phyloP scores from a whole-genome alignment of 2,329 filamentous ascomycete genomes.

The Venturia aucupariae region DNA sequence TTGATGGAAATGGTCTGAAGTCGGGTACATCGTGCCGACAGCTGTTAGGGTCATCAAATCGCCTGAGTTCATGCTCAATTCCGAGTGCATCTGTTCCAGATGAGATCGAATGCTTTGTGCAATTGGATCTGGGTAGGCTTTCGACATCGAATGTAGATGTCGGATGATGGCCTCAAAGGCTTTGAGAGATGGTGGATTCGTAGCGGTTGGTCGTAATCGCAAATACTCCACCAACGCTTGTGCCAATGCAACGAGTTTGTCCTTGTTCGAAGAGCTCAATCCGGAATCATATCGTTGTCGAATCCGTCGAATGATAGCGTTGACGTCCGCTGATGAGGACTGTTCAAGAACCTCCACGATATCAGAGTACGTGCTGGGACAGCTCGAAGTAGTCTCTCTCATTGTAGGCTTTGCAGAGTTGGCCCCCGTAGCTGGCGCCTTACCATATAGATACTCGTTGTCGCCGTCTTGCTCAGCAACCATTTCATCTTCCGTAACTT shows the following conservation, averaged over 20 bases:
- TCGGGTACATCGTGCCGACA: slow-evolving; percentile 77
- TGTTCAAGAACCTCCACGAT: slow-evolving; percentile 56
- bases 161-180: slow-evolving; percentile 73
- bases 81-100: slow-evolving; percentile 47
- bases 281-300: slow-evolving; percentile 88
- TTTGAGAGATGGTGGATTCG: slow-evolving; percentile 46
- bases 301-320: slow-evolving; percentile 78
- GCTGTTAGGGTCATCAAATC: slow-evolving; percentile 80
- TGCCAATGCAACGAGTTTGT: slow-evolving; percentile 63
- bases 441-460: slow-evolving; percentile 16
- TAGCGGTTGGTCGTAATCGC: slow-evolving; percentile 34
- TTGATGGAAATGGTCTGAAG: slow-evolving; percentile 94
- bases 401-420: slow-evolving; percentile 60
- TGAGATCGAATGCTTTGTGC: slow-evolving; percentile 68
- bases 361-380: slow-evolving; percentile 68
- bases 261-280: slow-evolving; percentile 75
- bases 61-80: slow-evolving; percentile 49
- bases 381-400: slow-evolving; percentile 50
- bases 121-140: slow-evolving; percentile 72
- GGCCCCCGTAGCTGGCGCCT: slow-evolving; percentile 26
- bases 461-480: slow-evolving; percentile 9
- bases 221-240: slow-evolving; percentile 57
- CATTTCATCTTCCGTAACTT: slow-evolving; percentile 43
- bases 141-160: slow-evolving; percentile 86
- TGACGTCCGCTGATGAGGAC: slow-evolving; percentile 56